These are phyloP conservation scores for Inonotus hispidus DNA, from an alignment of 1,284 basidiomycete species.

Conservation along the genomic window DNA sequence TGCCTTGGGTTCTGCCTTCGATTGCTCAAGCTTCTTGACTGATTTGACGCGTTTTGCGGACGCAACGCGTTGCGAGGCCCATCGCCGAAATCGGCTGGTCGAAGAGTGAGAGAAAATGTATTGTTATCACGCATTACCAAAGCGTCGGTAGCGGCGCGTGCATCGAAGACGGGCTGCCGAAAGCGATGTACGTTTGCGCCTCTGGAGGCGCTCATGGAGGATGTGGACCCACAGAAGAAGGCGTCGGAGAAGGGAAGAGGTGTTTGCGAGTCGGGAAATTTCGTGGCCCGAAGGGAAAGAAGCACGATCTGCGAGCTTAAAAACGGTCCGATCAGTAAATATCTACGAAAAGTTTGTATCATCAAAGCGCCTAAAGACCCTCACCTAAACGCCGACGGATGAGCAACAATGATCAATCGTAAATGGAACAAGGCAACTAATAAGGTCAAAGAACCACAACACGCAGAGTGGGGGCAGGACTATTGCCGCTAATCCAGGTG, in stretches of 20 bases:
- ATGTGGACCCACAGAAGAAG: constrained; percentile 9
- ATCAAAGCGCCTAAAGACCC: not conserved
- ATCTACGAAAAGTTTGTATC: not conserved
- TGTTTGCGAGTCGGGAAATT: not conserved
- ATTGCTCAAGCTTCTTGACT: not conserved
- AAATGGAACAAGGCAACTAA: not conserved
- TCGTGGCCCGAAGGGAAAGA: not conserved
- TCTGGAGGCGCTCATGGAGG: not conserved
- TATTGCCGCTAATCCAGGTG: not conserved
- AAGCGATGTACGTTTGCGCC: not conserved
- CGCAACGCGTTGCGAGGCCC: not conserved
- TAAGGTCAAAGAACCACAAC: not conserved
- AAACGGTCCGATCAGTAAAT: constrained; percentile 3
- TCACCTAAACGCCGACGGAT: not conserved
- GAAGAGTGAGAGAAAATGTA: constrained; percentile 1
- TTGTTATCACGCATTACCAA: not conserved
- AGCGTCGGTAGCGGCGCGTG: not conserved
- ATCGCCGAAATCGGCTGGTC: constrained; percentile 4
- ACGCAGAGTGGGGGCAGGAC: not conserved
- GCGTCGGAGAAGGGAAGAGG: not conserved
- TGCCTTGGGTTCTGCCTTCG: not conserved
- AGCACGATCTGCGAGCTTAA: not conserved
- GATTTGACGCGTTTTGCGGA: not conserved
- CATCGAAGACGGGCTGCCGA: not conserved
- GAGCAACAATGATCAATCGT: not conserved